Conservation (phyloP, 208 protist species). For the Entamoeba moshkovskii region DNA sequence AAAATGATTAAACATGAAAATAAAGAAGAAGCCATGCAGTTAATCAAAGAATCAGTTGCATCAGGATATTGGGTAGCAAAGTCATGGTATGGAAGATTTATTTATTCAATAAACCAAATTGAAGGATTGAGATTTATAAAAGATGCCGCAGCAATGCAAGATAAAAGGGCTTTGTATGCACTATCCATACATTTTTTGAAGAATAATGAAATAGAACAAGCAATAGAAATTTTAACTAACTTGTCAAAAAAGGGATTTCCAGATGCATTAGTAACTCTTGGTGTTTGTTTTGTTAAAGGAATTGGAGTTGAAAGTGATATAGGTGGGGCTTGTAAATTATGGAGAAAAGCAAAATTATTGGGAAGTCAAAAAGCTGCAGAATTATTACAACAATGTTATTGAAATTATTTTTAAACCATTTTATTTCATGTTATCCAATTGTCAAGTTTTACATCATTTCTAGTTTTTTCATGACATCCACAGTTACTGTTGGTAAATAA, state of each 20-base stretch:
- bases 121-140: not conserved
- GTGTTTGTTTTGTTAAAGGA: not conserved
- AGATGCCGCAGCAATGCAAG: not conserved
- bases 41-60: not conserved
- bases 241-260: not conserved
- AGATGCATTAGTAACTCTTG: not conserved
- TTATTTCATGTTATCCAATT: too few relatives aligned
- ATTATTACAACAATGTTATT: too few relatives aligned
- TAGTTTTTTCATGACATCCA: too few relatives aligned
- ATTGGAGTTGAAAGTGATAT: not conserved
- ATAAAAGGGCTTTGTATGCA: not conserved
- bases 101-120: not conserved
- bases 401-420: too few relatives aligned
- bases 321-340: not conserved
- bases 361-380: not conserved
- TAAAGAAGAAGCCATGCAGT: not conserved
- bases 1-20: not conserved
- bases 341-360: not conserved
- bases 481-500: too few relatives aligned
- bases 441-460: too few relatives aligned
- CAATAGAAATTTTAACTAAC: not conserved
- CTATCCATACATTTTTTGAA: not conserved
- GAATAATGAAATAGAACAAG: not conserved
- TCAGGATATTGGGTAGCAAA: not conserved
- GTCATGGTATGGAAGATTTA: not conserved